Conservation (phyloP, 495 filamentous ascomycete genomes). For the Trichoderma asperelloides region DNA sequence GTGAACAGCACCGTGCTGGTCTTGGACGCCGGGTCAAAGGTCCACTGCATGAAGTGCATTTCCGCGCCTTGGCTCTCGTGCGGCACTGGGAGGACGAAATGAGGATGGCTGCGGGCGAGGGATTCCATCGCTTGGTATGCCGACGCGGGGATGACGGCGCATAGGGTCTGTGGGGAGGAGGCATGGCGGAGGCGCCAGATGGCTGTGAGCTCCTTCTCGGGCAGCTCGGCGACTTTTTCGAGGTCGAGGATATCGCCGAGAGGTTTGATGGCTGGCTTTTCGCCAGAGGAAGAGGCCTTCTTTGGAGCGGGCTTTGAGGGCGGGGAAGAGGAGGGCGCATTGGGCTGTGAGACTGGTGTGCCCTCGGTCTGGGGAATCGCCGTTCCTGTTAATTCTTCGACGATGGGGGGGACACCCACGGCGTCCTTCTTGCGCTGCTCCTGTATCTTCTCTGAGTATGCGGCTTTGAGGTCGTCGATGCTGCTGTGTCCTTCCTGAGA, state of each 20-base stretch:
- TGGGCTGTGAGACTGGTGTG: slow-evolving; percentile 10
- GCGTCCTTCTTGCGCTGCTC: slow-evolving; percentile 48
- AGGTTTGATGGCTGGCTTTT: slow-evolving; percentile 58
- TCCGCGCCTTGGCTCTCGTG: slow-evolving; percentile 61
- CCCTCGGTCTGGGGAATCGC: slow-evolving; percentile 14
- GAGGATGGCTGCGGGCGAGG: slow-evolving; percentile 64
- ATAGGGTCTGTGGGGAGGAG: slow-evolving; percentile 57
- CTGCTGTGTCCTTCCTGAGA: slow-evolving; percentile 66
- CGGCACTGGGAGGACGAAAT: slow-evolving; percentile 86
- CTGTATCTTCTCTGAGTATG: slow-evolving; percentile 74
- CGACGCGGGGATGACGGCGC: slow-evolving; percentile 63
- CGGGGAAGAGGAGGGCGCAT: slow-evolving; percentile 22
- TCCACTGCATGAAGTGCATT: slow-evolving; percentile 78
- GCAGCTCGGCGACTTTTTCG: slow-evolving; percentile 60
- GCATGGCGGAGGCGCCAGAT: slow-evolving; percentile 91
- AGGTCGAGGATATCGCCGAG: slow-evolving; percentile 79
- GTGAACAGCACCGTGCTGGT: slow-evolving; percentile 87
- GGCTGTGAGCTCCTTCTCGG: slow-evolving; percentile 71
- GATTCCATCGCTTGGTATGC: slow-evolving; percentile 61
- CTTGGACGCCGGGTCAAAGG: slow-evolving; percentile 51
- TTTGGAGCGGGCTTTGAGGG: slow-evolving; percentile 16
- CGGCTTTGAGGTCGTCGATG: slow-evolving; percentile 67
- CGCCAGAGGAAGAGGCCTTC: slow-evolving; percentile 18
- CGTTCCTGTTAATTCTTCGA: slow-evolving; percentile 40
- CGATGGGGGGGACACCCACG: slow-evolving; percentile 23